phyloP scores from a whole-genome alignment of 768 basidiomycete genomes.

The Agaricus bisporus region DNA sequence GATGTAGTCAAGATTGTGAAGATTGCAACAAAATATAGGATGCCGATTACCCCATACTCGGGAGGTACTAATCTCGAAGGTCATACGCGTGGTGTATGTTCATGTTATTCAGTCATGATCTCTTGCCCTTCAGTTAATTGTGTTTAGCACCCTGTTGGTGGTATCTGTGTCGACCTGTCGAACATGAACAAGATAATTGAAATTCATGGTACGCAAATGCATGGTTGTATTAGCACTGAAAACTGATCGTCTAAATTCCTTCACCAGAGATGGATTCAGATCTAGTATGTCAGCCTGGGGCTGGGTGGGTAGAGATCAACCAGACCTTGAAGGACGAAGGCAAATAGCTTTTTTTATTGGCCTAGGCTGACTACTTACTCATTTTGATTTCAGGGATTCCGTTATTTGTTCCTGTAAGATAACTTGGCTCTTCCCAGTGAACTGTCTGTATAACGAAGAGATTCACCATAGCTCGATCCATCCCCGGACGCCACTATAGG shows the following conservation, averaged over 20 bases:
- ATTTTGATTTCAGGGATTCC: constrained; percentile 45
- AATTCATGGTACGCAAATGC: constrained; percentile 50
- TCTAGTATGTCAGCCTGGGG: constrained; percentile 68
- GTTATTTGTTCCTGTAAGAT: constrained; percentile 73
- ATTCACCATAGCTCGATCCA: constrained; percentile 53
- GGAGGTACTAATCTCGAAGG: constrained; percentile 84
- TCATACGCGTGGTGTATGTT: constrained; percentile 52
- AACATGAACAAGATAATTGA: constrained; percentile 74
- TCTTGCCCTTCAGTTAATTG: not conserved
- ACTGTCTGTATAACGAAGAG: not conserved
- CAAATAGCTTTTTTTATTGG: constrained; percentile 31
- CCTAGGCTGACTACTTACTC: not conserved
- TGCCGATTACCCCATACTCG: constrained; percentile 75
- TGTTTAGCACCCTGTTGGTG: constrained; percentile 37
- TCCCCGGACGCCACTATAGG: constrained; percentile 79
- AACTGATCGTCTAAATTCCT: not conserved
- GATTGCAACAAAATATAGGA: constrained; percentile 63
- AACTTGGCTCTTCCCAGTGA: not conserved
- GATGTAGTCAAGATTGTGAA: constrained; percentile 79
- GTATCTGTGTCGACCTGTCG: constrained; percentile 77
- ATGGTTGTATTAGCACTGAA: not conserved
- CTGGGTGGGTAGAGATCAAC: constrained; percentile 69
- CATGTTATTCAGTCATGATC: constrained; percentile 15
- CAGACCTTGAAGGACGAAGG: constrained; percentile 43
- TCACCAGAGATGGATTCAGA: constrained; percentile 60